Base-by-base conservation (phyloP, 2,329 filamentous ascomycete genomes). In the Diaporthe amygdali region DNA sequence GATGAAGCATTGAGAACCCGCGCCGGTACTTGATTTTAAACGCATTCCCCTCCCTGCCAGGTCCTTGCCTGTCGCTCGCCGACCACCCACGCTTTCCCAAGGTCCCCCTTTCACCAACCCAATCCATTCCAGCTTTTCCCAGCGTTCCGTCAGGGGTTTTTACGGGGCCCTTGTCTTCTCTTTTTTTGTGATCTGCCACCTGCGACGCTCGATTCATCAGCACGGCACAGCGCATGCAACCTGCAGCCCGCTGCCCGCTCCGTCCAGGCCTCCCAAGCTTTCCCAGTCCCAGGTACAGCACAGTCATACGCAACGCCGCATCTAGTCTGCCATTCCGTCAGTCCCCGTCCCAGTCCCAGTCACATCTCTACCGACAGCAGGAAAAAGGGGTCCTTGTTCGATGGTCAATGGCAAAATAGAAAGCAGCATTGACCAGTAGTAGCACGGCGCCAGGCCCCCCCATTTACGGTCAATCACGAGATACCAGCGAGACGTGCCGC, bases 251-350 rank as follows among this genome's bases (percentile, higher is more conserved):
- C 37, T 8, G 37, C 37, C 37, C 6, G 37, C 37, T 39, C 37
- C 37, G 37, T 39, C 37, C 37, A 39, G 37, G 37, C 37, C 37
- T 39, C 37, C 37, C 27, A 63, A 47, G 59, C 41, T 70, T 55
- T 61, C 20, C 47, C 59, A 55, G 61, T 61, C 20, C 47, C 59
- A 55, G 61, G 68, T 61, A 44, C 47, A 54, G 32, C 54, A 39
- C 41, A 41, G 47, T 49, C 34, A 39, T 22, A 59, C 54, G 22
- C 54, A 59, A 41, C 17, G 41, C 30, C n/a, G 32, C 27, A 61
- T 64, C 70, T 55, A 32, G 49, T 39, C 56, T 71, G 34, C 56
- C 56, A 44, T n/a, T 2, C 25, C 63, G n/a, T 30, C 63, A n/a
- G 63, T 25, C 47, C 34, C 46, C n/a, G 66, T 37, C 39, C 2